Base-by-base conservation (phyloP, 2,329 filamentous ascomycete species). In the Lasiodiplodia theobromae region DNA sequence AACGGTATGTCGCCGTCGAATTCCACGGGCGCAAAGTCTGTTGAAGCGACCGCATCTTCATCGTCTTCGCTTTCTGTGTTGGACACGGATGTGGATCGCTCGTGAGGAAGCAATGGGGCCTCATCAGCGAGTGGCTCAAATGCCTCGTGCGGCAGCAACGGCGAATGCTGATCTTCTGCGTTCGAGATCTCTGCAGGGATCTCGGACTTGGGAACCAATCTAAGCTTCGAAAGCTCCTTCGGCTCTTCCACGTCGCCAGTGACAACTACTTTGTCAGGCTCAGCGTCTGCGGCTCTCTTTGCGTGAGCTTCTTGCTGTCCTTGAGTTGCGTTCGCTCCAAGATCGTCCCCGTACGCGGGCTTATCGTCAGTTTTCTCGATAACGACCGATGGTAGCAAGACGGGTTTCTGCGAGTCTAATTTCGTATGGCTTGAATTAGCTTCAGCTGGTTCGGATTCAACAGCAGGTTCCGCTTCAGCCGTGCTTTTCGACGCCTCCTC, bases 311-410 rank as follows among this genome's bases (percentile, higher is more conserved):
- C 70, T 60, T 77, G 77, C 67, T 82, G 77, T 38, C 71, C 72
- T 60, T 68, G 67, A 4, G 77, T 80, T 28, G 78, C 77, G 56
- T 74, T 67, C 7, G 72, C 56, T 7, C 77, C 78, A 69, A 80
- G 77, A 69, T 80, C 77, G 53, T 82, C 78, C 14, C 76, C 78
- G 73, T 77, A 71, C 12, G 71, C 72, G 23, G 77, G 78, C 58
- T 74, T 69, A 6, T 74, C 71, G 57, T 81, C 78, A 1, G 74
- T 74, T 69, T 80, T 78, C 69, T 81, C 79, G 21, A 81, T 72
- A 16, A 78, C 70, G 14, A 79, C 56, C 11, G 71, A 68, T 8
- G 79, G 78, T 6, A 74, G 63, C 18, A 71, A 63, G 18, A 12
- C 18, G n/a, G 16, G 4, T 28, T 69, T 14, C 11, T 56, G 31